Base-by-base conservation (phyloP, 176 grass and related monocot genomes). In the Saccharum spontaneum region DNA sequence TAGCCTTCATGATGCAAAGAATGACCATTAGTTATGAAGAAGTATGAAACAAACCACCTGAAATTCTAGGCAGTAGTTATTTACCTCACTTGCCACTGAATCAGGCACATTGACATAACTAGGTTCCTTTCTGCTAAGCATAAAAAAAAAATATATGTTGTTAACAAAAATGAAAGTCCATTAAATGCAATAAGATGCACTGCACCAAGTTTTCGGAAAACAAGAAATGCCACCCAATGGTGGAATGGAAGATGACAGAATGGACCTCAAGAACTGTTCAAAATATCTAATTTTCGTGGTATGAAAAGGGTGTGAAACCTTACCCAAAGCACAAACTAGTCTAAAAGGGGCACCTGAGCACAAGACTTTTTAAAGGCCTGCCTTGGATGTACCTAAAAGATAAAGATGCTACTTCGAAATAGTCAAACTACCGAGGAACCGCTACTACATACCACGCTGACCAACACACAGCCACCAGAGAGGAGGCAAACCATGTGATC, bases 51-150 rank as follows among this genome's bases (percentile, higher is more conserved):
- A 41, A 45, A n/a, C 2, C 52, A 4, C 17, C 26, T 52, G 60
- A 65, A 36, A 50, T 59, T 73, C 14, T 52, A 77, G n/a, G 41
- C 37, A 74, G 39, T 34, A 67, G 3, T 31, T 36, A 23, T 10
- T 89, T 92, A 98, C 96, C 87, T 98, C 91, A 84, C 68, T 91
- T 46, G 82, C 73, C 44, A 41, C 79, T 70, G 89, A 71, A 84
- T 89, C 91, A 87, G 84, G 75, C 48, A 85, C 70, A 59, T 76
- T 89, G 52, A 92, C 63, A 22, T 85, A 67, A 55, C 88, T 79
- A 67, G 91, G 22, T 76, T 94, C 89, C 74, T 92, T 87, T 82
- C 86, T 95, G 95, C 49, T 79, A 72, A 87, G 75, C 75, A 87
- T 17, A n/a, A 80, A 90, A 78, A 63, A 87, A 83, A 67, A 78